Evolutionary conservation across 306 rosid genomes (phyloP).

Genomic region (Pueraria montana): DNA sequence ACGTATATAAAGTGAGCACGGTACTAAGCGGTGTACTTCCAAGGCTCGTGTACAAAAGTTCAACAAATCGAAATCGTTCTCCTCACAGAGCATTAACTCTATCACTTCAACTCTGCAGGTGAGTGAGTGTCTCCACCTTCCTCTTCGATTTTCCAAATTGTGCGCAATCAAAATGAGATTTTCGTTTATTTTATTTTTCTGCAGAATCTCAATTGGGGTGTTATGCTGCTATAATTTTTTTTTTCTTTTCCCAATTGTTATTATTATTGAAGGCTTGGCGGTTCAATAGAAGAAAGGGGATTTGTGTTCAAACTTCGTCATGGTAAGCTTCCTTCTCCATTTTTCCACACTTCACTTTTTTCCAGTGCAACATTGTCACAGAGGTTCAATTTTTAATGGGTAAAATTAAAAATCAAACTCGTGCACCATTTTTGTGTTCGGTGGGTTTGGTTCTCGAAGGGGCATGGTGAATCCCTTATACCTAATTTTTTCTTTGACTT

Average conservation of each 20-base stretch:
- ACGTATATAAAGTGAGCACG: too few species aligned
- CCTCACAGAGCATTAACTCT: background rate
- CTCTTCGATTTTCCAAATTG: background rate
- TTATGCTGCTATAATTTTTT: background rate
- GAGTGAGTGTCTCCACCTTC: background rate
- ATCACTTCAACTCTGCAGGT: background rate
- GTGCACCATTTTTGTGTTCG: background rate
- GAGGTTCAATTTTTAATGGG: conserved; percentile 9
- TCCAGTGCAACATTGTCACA: background rate
- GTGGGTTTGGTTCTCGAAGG: conserved; percentile 7
- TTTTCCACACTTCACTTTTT: conserved; percentile 9
- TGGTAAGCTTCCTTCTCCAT: conserved; percentile 51
- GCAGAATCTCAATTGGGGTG: conserved; percentile 6
- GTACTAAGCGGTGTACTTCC: too few species aligned
- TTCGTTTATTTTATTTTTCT: background rate
- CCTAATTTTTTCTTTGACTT: conserved; percentile 7
- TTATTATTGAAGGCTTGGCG: conserved; percentile 18
- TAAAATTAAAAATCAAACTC: background rate
- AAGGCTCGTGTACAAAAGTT: background rate
- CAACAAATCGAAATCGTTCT: background rate
- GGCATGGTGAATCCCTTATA: background rate
- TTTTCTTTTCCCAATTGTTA: background rate
- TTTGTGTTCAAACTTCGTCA: conserved; percentile 41
- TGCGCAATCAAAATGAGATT: background rate
- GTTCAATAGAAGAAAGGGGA: conserved; percentile 13